Evolutionary conservation across 148 eudicot genomes (phyloP), one percentile per base, ranked within the genome.

Genomic region (Dysphania ambrosioides): DNA sequence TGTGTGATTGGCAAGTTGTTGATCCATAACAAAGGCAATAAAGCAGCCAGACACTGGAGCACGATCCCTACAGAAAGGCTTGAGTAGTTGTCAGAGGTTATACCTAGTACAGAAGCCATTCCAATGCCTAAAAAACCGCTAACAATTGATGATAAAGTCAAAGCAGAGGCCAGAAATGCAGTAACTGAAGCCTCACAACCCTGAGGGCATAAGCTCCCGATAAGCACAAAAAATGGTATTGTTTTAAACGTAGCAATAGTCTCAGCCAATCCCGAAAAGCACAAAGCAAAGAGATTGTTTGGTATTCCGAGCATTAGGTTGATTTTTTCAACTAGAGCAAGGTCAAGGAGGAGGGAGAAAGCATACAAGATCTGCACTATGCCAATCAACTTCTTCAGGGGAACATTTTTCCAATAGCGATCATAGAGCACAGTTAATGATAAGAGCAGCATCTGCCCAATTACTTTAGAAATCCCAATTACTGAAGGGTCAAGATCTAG

Each of bases 131-230:
- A 76, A 61, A 94, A 86, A 63, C 92, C 92, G 66, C 98, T 85
- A 36, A 84, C 49, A 53, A 94, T 88, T 9, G 96, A 87, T 23
- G 98, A 87, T 30, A 94, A 75, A 70, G 96, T 90, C 82, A 92
- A 72, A 0, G 92, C 87, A 4, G 97, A 94, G 19, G 97, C 93
- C 72, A 92, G 64, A 74, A 94, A 94, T 5, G 98, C 87, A 72
- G 88, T 88, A 24, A 94, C 87, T 11, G 98, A 94, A 19, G 96
- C 98, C 82, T 94, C 98, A 72, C 92, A 88, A 7, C 98, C 98
- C 1, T 80, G 72, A 27, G 97, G 97, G 70, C 97, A 96, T 80
- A 94, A 81, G 76, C 87, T 86, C 41, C 93, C 97, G 57, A 94
- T 86, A 12, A 94, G 97, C 72, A 94, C 90, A 64, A 81, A 86